These are phyloP conservation scores for Serendipita sp. DNA, from an alignment of 768 basidiomycete genomes.

Conservation along the genomic window DNA sequence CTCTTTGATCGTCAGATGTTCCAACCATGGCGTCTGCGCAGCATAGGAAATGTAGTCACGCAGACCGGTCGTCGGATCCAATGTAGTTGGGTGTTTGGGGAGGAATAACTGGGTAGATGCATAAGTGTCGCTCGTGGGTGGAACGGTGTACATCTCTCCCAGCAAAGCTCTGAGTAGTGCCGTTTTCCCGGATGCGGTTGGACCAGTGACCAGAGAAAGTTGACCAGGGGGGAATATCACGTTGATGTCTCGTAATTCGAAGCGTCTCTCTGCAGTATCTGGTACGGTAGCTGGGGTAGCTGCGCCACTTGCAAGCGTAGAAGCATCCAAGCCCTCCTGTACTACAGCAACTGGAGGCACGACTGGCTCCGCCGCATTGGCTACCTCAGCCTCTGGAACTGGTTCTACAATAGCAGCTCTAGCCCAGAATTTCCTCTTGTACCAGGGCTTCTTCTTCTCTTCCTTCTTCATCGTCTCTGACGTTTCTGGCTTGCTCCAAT, in stretches of 20 bases:
- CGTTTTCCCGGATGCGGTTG: conserved; percentile 72
- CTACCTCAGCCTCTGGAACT: not conserved
- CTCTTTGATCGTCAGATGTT: conserved; percentile 34
- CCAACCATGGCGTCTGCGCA: conserved; percentile 33
- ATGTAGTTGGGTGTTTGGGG: conserved; percentile 40
- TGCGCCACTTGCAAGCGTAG: not conserved
- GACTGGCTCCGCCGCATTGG: not conserved
- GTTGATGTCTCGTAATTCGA: conserved; percentile 50
- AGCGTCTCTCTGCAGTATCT: conserved; percentile 28
- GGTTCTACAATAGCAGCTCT: not conserved
- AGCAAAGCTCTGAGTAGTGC: conserved; percentile 41
- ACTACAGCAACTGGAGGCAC: conserved; percentile 15
- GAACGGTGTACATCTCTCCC: conserved; percentile 9
- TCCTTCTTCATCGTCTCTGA: conserved; percentile 22
- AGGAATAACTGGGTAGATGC: conserved; percentile 35
- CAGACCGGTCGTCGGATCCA: conserved; percentile 17
- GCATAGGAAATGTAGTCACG: conserved; percentile 25
- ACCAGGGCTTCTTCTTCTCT: conserved; percentile 12
- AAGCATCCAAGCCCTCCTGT: conserved; percentile 8
- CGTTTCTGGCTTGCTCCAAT: conserved; percentile 28
- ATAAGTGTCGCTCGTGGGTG: conserved; percentile 47
- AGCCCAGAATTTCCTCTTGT: conserved; percentile 11
- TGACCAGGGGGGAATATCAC: conserved; percentile 57
- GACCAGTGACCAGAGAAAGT: conserved; percentile 57
- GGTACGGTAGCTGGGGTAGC: not conserved